Evolutionary conservation across 139 green algal species (phyloP), one percentile per base, ranked within the genome.

Genomic region (Picochlorum sp.): DNA sequence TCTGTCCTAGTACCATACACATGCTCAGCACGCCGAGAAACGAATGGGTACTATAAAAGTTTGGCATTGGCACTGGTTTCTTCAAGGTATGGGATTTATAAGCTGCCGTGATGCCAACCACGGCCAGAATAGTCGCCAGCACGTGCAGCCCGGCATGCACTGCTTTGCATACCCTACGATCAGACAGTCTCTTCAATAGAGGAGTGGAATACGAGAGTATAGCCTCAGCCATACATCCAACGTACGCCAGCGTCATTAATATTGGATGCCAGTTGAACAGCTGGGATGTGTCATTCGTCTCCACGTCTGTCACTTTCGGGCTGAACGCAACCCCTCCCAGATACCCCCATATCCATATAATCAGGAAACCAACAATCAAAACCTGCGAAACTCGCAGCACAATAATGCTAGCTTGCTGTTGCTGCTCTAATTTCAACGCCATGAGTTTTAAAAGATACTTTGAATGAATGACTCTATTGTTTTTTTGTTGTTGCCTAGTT

Each of bases 211-310:
- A 91, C 0, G 76, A 55, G 13, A 91, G 50, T 8, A 91, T 35
- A 1, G 80, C 81, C 60, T 91, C 83, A 0, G 63, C 63, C 79
- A 89, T 89, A 43, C 85, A 66, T 10, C 89, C 63, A 1, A 55
- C 68, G 49, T 89, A 87, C 0, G 71, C 82, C 20, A 88, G 47
- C 0, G 69, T 73, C 72, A 90, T 85, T 2, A 85, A 56, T 6
- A 91, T 31, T 0, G 83, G 83, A 52, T 91, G 83, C 81, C 82
- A 91, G 52, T 91, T 91, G 64, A 91, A 91, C 2, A 91, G 30
- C 1, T 51, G 40, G 0, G 30, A 29, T 1, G 83, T 89, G 68
- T 75, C 68, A 24, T 77, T 73, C 13, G 47, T 24, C 2, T 47
- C 67, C 33, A 18, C 24, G 18, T 41, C 31, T 7, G 8, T 37